phyloP scores from a whole-genome alignment of 2,329 filamentous ascomycete genomes.

The Claviceps sp. region DNA sequence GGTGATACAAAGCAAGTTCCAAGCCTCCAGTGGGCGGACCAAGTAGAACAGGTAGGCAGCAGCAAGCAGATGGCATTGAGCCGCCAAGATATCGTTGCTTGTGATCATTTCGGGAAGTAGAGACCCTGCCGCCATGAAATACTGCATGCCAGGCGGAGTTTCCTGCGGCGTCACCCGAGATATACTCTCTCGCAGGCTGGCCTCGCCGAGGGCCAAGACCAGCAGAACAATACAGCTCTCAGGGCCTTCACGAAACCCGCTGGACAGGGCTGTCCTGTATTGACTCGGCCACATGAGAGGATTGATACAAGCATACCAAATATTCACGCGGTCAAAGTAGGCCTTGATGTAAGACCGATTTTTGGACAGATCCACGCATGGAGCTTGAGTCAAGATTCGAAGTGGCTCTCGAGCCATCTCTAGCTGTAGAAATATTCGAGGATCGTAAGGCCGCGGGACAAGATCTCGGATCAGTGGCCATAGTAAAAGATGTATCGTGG shows the following conservation, averaged over 20 bases:
- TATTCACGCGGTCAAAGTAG: slow-evolving; percentile 69
- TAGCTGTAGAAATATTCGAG: slow-evolving; percentile 66
- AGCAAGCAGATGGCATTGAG: too few species aligned
- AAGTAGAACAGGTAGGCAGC: too few species aligned
- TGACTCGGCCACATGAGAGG: slow-evolving; percentile 67
- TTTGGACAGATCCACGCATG: slow-evolving; percentile 55
- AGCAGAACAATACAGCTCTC: slow-evolving; percentile 47
- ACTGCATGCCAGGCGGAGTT: too few species aligned
- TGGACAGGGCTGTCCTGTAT: slow-evolving; percentile 61
- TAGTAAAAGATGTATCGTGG: slow-evolving; percentile 63
- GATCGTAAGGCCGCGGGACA: slow-evolving; percentile 64
- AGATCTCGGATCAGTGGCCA: slow-evolving; percentile 71
- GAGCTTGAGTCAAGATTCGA: slow-evolving; percentile 46
- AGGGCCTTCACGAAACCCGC: slow-evolving; percentile 63
- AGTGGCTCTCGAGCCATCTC: slow-evolving; percentile 72
- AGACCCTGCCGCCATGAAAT: too few species aligned
- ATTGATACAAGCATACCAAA: slow-evolving; percentile 79
- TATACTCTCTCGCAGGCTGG: too few species aligned
- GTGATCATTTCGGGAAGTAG: too few species aligned
- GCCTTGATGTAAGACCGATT: slow-evolving; percentile 62
- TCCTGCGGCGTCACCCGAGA: too few species aligned
- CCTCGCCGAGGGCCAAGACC: too few species aligned
- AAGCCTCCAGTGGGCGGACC: too few species aligned
- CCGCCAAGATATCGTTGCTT: too few species aligned
- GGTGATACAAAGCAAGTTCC: too few species aligned